phyloP scores from a whole-genome alignment of 192 early-diverging fungal species.

The Coemansia sp. region DNA sequence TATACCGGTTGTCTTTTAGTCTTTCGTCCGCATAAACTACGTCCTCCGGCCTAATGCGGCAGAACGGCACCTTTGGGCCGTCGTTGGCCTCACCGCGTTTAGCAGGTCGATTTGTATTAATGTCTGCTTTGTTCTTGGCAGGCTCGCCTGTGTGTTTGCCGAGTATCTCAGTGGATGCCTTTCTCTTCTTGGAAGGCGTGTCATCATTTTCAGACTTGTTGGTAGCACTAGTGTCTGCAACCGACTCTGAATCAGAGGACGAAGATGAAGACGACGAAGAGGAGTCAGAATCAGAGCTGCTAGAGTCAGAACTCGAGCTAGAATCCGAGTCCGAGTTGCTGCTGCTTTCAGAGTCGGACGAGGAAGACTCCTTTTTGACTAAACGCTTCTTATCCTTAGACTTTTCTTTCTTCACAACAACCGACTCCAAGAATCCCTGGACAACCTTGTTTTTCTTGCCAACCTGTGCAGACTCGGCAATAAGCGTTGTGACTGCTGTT shows the following conservation, averaged over 20 bases:
- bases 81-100: slow-evolving; percentile 22
- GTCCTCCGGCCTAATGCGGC: slow-evolving; percentile 77
- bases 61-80: slow-evolving; percentile 68
- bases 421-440: slow-evolving; percentile 25
- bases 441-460: slow-evolving; percentile 30
- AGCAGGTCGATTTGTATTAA: neutral
- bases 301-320: slow-evolving; percentile 5
- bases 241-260: slow-evolving; percentile 19
- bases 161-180: slow-evolving; percentile 31
- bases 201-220: neutral
- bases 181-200: slow-evolving; percentile 46
- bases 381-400: neutral
- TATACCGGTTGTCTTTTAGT: slow-evolving; percentile 83
- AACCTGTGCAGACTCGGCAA: slow-evolving; percentile 36
- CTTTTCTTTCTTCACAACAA: slow-evolving; percentile 3
- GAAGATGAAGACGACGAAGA: slow-evolving; percentile 24
- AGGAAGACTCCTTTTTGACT: slow-evolving; percentile 15
- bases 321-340: slow-evolving; percentile 23
- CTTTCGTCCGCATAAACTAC: slow-evolving; percentile 76
- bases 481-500: slow-evolving; percentile 19
- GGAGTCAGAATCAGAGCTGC: slow-evolving; percentile 12
- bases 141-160: too few relatives aligned
- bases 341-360: slow-evolving; percentile 33
- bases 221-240: neutral
- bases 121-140: slow-evolving; percentile 4